Conservation (phyloP, 306 rosid species). For the Lupinus albus region DNA sequence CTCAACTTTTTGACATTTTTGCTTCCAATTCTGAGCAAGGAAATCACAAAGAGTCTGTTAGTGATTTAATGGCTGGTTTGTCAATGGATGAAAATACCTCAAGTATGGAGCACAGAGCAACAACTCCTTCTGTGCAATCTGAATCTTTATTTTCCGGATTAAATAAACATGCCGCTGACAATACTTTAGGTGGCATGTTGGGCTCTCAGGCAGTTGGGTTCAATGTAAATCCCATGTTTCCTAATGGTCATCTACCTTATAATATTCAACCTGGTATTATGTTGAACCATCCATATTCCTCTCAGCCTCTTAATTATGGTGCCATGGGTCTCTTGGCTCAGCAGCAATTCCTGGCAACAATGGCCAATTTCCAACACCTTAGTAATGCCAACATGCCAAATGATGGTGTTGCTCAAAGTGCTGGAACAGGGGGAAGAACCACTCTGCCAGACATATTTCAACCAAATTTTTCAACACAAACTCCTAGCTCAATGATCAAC, state of each 20-base stretch:
- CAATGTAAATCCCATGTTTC: slow-evolving; percentile 63
- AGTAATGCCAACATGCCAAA: slow-evolving; percentile 61
- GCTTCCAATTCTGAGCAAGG: slow-evolving; percentile 59
- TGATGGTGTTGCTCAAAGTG: slow-evolving; percentile 50
- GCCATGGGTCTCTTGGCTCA: slow-evolving; percentile 85
- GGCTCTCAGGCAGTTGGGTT: slow-evolving; percentile 58
- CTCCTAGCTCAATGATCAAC: slow-evolving; percentile 63
- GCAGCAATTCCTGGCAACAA: slow-evolving; percentile 77
- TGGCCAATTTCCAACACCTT: slow-evolving; percentile 80
- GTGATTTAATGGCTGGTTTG: slow-evolving; percentile 70
- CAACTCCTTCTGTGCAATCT: slow-evolving; percentile 46
- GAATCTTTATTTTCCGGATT: slow-evolving; percentile 61
- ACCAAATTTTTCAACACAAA: slow-evolving; percentile 59
- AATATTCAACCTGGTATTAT: slow-evolving; percentile 61
- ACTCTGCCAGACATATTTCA: slow-evolving; percentile 91
- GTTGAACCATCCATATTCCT: slow-evolving; percentile 69
- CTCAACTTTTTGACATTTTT: slow-evolving; percentile 72
- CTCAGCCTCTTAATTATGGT: slow-evolving; percentile 79
- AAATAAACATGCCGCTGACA: slow-evolving; percentile 47
- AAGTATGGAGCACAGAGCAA: slow-evolving; percentile 52
- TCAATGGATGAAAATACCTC: slow-evolving; percentile 60
- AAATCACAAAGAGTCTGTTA: slow-evolving; percentile 49
- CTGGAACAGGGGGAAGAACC: slow-evolving; percentile 59
- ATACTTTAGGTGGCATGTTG: slow-evolving; percentile 54
- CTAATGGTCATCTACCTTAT: slow-evolving; percentile 63